These are phyloP conservation scores for Hymenoscyphus infarciens DNA, from an alignment of 2,329 filamentous ascomycete genomes.

Conservation along the genomic window DNA sequence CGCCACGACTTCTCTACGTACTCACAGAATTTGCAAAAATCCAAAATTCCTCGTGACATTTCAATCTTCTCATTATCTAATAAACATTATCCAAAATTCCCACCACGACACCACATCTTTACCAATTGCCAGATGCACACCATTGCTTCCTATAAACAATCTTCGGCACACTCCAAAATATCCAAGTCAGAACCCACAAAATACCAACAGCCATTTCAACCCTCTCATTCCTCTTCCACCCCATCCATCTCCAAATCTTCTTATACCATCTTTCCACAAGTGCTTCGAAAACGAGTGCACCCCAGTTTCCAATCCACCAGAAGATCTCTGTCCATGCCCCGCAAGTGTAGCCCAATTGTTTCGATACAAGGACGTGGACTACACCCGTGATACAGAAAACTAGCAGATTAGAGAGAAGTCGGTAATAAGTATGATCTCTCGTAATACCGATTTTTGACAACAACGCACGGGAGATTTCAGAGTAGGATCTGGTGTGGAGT, in stretches of 20 bases:
- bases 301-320: not conserved
- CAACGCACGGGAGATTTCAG: not conserved
- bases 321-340: not conserved
- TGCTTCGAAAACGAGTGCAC: not conserved
- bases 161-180: not conserved
- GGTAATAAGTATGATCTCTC: not conserved
- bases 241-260: not conserved
- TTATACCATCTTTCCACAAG: not conserved
- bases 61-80: too few relatives aligned
- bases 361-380: not conserved
- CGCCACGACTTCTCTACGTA: too few relatives aligned
- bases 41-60: too few relatives aligned
- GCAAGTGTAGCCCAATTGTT: not conserved
- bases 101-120: not conserved
- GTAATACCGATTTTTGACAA: not conserved
- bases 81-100: too few relatives aligned
- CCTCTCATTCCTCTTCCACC: not conserved
- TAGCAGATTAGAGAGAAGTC: not conserved
- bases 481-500: conserved; percentile 1
- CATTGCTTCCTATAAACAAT: not conserved
- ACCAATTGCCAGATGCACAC: not conserved
- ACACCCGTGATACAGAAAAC: not conserved
- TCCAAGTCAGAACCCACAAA: not conserved
- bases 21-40: too few relatives aligned
- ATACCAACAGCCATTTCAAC: not conserved